phyloP scores from a whole-genome alignment of 352 stramenopile species.

The Peronosclerospora sorghi region DNA sequence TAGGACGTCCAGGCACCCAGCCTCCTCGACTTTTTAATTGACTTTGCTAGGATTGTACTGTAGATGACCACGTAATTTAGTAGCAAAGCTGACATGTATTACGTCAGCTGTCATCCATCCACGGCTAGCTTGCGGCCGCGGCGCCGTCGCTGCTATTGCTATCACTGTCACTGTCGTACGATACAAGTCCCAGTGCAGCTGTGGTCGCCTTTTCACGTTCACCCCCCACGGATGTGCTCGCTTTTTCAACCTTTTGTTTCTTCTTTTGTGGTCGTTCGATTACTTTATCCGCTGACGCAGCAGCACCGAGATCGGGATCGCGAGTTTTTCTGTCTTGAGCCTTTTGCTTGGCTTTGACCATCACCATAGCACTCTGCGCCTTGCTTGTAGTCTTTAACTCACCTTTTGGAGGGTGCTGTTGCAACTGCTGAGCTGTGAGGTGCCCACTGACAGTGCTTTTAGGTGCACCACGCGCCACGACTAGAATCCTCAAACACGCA shows the following conservation, averaged over 20 bases:
- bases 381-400: slow-evolving; percentile 15
- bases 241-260: slow-evolving; percentile 12
- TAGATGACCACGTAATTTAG: background rate
- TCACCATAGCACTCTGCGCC: slow-evolving; percentile 23
- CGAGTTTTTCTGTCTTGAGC: slow-evolving; percentile 13
- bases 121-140: slow-evolving; percentile 5
- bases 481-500: too few relatives aligned
- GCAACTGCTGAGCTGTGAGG: slow-evolving; percentile 21
- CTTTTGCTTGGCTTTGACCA: slow-evolving; percentile 54
- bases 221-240: background rate
- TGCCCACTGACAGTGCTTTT: slow-evolving; percentile 9
- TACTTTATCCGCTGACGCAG: slow-evolving; percentile 5
- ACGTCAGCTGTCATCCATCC: background rate
- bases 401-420: slow-evolving; percentile 23
- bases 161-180: slow-evolving; percentile 60
- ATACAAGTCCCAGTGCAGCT: slow-evolving; percentile 27
- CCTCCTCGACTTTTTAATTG: slow-evolving; percentile 21
- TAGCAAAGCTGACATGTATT: background rate
- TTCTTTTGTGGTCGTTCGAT: slow-evolving; percentile 9
- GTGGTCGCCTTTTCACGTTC: slow-evolving; percentile 9
- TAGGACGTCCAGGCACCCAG: slow-evolving; percentile 6
- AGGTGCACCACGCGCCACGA: slow-evolving; percentile 41
- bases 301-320: slow-evolving; percentile 10
- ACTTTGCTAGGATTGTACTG: background rate
- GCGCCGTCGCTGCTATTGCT: slow-evolving; percentile 31